Base-by-base conservation (phyloP, 768 basidiomycete species). In the Leccinum subgranulosum region DNA sequence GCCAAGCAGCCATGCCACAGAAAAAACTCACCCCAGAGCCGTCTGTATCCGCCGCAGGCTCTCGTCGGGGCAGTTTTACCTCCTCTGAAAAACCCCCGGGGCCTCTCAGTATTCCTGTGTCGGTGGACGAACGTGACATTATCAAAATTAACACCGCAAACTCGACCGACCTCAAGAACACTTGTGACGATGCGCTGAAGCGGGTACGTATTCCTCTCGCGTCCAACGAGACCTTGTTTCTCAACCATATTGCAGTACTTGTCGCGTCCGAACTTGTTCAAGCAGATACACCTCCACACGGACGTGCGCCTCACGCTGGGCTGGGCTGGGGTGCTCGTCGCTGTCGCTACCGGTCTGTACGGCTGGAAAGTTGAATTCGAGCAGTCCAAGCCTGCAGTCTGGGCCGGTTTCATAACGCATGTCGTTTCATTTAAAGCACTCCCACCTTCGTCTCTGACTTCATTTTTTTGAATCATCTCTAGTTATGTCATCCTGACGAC, bases 341-440 rank as follows among this genome's bases (percentile, higher is more conserved):
- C 94, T 21, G 82, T 81, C 46, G 88, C 82, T 12, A 92, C 92
- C 28, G 88, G 87, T 33, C 77, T 92, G 45, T 96, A 96, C 66
- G 91, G 92, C 33, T 93, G 87, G 74, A 87, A 88, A 66, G 76
- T 87, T 47, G 88, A 90, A n/a, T 98, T 96, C 70, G 91, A 96
- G 72, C 82, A 87, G 70, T 85, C 89, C 59, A 96, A 97, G 74
- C 81, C 84, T 11, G 84, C 83, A 31, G 84, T 96, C 19, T 87
- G 86, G 80, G 79, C 80, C 9, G 94, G 93, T 2, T 81, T 97
- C 64, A 82, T 87, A 55, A 57, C 85, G 92, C 90, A 73, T 69
- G 91, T 82, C 29, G 46, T 23, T 55, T 56, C 54, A 21, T 59
- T 39, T 43, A 56, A 53, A 34, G 56, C 58, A 27, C 52, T 53